phyloP scores from a whole-genome alignment of 225 moss, liverwort and hornwort species.

The Straminergon stramineum region DNA sequence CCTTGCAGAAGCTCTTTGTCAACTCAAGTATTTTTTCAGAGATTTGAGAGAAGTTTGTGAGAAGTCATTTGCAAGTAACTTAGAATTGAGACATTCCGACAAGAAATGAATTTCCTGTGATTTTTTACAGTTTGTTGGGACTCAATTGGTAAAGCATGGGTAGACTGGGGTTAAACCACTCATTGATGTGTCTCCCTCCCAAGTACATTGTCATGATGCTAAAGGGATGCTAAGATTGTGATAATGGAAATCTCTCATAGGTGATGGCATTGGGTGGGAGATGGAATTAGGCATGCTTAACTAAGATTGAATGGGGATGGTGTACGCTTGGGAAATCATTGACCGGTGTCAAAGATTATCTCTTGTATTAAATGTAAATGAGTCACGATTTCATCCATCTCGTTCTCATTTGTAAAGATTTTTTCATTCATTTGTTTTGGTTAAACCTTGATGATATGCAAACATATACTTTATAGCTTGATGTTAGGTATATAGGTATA shows the following conservation, averaged over 20 bases:
- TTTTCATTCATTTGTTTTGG: neutral
- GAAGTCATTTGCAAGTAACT: neutral
- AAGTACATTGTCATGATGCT: neutral
- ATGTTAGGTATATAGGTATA: too few relatives aligned
- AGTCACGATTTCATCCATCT: neutral
- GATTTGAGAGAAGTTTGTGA: too few relatives aligned
- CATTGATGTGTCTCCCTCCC: rapidly evolving
- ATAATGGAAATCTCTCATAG: neutral
- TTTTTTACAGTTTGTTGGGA: neutral
- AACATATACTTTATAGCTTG: neutral
- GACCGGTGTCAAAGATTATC: too few relatives aligned
- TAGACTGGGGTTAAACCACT: rapidly evolving
- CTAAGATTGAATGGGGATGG: neutral
- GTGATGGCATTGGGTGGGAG: neutral
- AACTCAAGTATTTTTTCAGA: neutral
- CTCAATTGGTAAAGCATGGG: neutral
- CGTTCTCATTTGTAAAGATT: neutral
- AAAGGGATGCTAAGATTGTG: neutral
- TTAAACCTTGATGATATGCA: too few relatives aligned
- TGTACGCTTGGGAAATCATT: neutral
- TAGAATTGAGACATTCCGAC: neutral
- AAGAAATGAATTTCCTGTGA: too few relatives aligned
- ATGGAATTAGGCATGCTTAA: neutral
- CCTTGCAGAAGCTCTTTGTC: neutral
- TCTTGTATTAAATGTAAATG: neutral